phyloP scores from a whole-genome alignment of 768 basidiomycete species.

The Gymnopilus junonius region DNA sequence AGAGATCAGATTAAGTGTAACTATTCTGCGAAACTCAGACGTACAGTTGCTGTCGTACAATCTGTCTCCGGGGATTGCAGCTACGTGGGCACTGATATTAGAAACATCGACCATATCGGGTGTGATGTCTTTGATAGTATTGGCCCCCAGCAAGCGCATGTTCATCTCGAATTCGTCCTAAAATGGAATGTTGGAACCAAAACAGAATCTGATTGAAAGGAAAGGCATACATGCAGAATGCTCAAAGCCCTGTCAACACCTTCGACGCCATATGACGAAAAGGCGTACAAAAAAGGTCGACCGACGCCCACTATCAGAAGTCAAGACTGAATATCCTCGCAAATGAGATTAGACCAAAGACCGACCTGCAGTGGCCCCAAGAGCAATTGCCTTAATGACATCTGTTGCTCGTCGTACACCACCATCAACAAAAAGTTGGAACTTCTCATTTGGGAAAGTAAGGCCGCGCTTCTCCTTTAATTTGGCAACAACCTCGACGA shows the following conservation, averaged over 20 bases:
- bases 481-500: slow-evolving; percentile 81
- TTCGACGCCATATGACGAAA: slow-evolving; percentile 85
- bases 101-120: slow-evolving; percentile 91
- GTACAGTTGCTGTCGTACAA: slow-evolving; percentile 84
- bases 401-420: slow-evolving; percentile 88
- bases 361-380: slow-evolving; percentile 66
- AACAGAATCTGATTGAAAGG: background rate
- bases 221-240: slow-evolving; percentile 7
- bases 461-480: slow-evolving; percentile 70
- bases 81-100: slow-evolving; percentile 67
- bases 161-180: slow-evolving; percentile 99
- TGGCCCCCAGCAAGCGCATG: slow-evolving; percentile 87
- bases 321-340: slow-evolving; percentile 13
- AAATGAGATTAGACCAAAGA: background rate
- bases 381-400: slow-evolving; percentile 78
- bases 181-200: background rate
- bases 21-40: slow-evolving; percentile 43
- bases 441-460: slow-evolving; percentile 75
- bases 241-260: slow-evolving; percentile 82
- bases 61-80: slow-evolving; percentile 70
- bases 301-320: slow-evolving; percentile 64
- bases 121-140: slow-evolving; percentile 75
- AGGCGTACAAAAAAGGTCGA: slow-evolving; percentile 87
- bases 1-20: background rate
- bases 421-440: slow-evolving; percentile 93